A percentile compares a stretch with the other conserved stretches of the same genome.
These are phyloP conservation scores for Gracilaria domingensis DNA, from an alignment of 23 red algal species.

Conservation along the genomic window DNA sequence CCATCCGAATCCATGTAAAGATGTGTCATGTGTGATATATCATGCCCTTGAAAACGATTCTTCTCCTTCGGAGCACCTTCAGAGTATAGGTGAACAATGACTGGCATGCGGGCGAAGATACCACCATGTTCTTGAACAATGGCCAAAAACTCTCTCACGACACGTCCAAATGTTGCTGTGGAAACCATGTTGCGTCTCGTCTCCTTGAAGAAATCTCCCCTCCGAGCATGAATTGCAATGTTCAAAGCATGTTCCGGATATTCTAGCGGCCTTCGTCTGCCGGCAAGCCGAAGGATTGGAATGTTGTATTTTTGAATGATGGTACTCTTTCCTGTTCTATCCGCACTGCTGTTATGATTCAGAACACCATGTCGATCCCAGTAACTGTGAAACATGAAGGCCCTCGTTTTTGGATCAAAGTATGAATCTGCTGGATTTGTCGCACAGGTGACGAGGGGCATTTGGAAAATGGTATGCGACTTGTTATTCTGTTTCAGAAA, in stretches of 20 bases:
- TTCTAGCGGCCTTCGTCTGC: background rate
- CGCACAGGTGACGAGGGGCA: constrained; percentile 44
- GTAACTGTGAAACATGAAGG: constrained; percentile 60
- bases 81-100: constrained; percentile 52
- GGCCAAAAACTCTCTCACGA: constrained; percentile 27
- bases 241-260: constrained; percentile 48
- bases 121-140: constrained; percentile 44
- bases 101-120: constrained; percentile 52
- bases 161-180: constrained; percentile 11
- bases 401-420: constrained; percentile 34
- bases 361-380: constrained; percentile 52
- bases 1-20: constrained; percentile 50
- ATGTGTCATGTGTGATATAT: constrained; percentile 27
- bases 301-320: background rate
- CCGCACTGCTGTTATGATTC: background rate
- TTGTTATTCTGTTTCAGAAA: constrained; percentile 32
- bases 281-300: constrained; percentile 7
- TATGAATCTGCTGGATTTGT: constrained; percentile 12
- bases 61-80: constrained; percentile 36
- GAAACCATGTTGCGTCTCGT: constrained; percentile 49
- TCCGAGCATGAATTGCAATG: constrained; percentile 53
- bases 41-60: constrained; percentile 26
- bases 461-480: constrained; percentile 61
- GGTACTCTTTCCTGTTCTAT: background rate
- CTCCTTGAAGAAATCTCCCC: constrained; percentile 61